Percentiles rank a stretch among this genome's conserved stretches.
Conservation (phyloP, 2,329 filamentous ascomycete genomes). For the Verticillium nonalfalfae region DNA sequence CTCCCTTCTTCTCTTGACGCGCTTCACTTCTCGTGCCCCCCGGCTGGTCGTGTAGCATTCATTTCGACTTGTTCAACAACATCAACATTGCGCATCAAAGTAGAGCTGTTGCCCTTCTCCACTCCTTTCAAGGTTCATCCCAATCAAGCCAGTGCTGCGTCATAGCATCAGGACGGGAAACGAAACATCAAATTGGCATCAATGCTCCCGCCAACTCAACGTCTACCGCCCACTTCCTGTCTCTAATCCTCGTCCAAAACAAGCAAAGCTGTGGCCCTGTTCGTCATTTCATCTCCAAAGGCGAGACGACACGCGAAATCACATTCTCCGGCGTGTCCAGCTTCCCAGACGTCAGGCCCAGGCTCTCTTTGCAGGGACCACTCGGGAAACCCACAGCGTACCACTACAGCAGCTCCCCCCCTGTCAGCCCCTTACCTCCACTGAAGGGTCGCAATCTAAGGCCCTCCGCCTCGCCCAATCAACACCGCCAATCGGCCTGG, state of each 20-base stretch:
- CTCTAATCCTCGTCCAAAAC: not conserved
- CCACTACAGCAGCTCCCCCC: not conserved
- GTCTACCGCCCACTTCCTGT: not conserved
- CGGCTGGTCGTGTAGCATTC: not conserved
- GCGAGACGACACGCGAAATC: conserved; percentile 1
- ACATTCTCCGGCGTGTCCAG: not conserved
- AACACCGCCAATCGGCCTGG: conserved; percentile 9
- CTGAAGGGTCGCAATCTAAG: conserved; percentile 4
- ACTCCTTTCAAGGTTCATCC: not conserved
- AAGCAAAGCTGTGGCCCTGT: not conserved
- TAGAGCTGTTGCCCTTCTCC: not conserved
- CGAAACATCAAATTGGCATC: not conserved
- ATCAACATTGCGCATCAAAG: not conserved
- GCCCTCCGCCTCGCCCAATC: conserved; percentile 7
- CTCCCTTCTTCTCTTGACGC: not conserved
- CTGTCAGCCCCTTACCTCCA: not conserved
- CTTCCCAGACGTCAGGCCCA: not conserved
- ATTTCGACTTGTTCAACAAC: not conserved
- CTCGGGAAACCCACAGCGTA: not conserved
- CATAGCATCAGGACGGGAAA: not conserved
- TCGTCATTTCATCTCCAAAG: conserved; percentile 1
- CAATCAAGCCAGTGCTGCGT: not conserved
- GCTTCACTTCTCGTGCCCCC: not conserved
- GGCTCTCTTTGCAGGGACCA: not conserved
- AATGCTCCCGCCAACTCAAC: not conserved